Evolutionary conservation across 805 yeast genomes (phyloP).

Genomic region (Yamadazyma laniorum): DNA sequence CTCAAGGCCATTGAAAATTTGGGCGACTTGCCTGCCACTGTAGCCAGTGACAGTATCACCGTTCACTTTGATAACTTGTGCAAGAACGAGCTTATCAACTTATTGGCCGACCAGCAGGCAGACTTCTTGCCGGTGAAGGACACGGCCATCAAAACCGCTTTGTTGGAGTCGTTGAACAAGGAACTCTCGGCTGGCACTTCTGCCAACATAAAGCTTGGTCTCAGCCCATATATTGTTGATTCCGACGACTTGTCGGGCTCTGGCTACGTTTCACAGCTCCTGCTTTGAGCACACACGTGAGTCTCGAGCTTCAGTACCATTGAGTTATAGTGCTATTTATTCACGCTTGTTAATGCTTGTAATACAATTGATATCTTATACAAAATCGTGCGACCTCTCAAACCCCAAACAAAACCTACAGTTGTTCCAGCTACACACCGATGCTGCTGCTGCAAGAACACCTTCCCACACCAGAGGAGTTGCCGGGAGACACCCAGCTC

Average conservation of each 20-base stretch:
- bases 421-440: too few relatives aligned
- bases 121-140: slow-evolving; percentile 6
- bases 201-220: slow-evolving; percentile 3
- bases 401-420: not conserved
- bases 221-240: slow-evolving; percentile 7
- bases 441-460: too few relatives aligned
- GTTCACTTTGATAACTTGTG: slow-evolving; percentile 7
- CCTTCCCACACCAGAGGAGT: too few relatives aligned
- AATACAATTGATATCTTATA: too few relatives aligned
- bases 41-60: not conserved
- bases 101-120: slow-evolving; percentile 10
- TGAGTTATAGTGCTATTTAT: not conserved
- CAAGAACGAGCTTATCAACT: slow-evolving; percentile 6
- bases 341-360: not conserved
- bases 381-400: not conserved
- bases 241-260: slow-evolving; percentile 11
- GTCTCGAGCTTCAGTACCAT: too few relatives aligned
- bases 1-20: not conserved
- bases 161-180: not conserved
- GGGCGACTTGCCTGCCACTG: slow-evolving; percentile 3
- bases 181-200: not conserved
- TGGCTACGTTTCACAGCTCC: slow-evolving; percentile 15
- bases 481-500: too few relatives aligned
- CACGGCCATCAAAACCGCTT: not conserved
- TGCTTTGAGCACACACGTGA: not conserved